Evolutionary conservation across 192 early-diverging fungal genomes (phyloP), one percentile per base, ranked within the genome.

Genomic region (Jimgerdemannia flammicorona): DNA sequence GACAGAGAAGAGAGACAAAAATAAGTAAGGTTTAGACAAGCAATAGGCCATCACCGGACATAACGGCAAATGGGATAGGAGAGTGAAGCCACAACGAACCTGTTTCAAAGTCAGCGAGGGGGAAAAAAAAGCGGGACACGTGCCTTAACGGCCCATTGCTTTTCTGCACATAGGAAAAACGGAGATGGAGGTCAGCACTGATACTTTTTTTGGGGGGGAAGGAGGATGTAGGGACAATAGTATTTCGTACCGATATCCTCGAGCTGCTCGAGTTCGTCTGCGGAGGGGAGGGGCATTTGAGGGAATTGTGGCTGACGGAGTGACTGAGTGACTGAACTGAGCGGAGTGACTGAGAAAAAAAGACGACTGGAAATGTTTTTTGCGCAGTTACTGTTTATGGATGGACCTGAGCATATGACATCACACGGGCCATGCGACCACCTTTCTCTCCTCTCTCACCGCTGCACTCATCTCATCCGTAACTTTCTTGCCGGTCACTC

Each of bases 131-230:
- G 14, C 49, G 6, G 49, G 49, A 39, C 70, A 20, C 68, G 49
- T 76, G 72, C 80, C 87, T 96, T 96, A 82, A 97, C 94, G 43
- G 93, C 93, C 96, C 95, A 98, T 77, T 96, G 95, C 88, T 93
- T 95, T 87, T 97, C 95, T 89, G 75, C n/a, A 81, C 64, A 11
- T n/a, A n/a, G n/a, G n/a, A n/a, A n/a, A n/a, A n/a, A n/a, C n/a
- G 20, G 42, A n/a, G 20, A 42, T 6, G n/a, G n/a, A n/a, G 40
- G 14, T 42, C 40, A 70, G 40, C 20, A 70, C 40, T 42, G 17
- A 17, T 3, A 40, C 3, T 29, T 20, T 41, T 18, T 17, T 20
- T 3, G 2, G 59, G 59, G 40, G 18, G 65, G 14, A 9, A 18
- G 8, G 20, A 20, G 11, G 4, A 20, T 64, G 29, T 44, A 8